Conservation (phyloP, 1,284 basidiomycete genomes). For the Afroboletus lepidellus region DNA sequence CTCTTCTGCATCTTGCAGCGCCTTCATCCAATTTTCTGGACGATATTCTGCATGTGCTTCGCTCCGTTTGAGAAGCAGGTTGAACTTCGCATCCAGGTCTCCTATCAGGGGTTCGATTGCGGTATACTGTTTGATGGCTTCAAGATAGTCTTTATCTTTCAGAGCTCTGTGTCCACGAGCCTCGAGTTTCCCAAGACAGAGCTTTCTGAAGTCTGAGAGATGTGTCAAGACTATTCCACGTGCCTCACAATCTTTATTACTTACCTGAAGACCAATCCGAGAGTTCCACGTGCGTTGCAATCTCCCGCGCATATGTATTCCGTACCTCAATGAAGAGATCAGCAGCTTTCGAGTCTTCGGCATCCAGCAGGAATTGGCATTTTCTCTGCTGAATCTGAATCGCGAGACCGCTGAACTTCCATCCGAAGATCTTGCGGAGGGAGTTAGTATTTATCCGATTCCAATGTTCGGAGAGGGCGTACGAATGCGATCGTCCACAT, state of each 20-base stretch:
- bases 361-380: constrained; percentile 3
- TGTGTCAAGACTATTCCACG: not conserved
- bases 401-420: constrained; percentile 8
- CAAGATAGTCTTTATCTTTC: not conserved
- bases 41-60: not conserved
- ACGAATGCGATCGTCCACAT: constrained; percentile 10
- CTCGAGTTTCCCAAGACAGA: constrained; percentile 2
- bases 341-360: not conserved
- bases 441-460: not conserved
- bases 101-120: constrained; percentile 4
- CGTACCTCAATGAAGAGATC: constrained; percentile 1
- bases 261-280: constrained; percentile 5
- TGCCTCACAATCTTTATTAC: not conserved
- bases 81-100: not conserved
- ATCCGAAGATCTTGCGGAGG: constrained; percentile 3
- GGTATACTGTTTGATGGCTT: constrained; percentile 5
- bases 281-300: constrained; percentile 6
- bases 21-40: not conserved
- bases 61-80: constrained; percentile 5
- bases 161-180: not conserved
- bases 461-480: not conserved
- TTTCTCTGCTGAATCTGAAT: constrained; percentile 10
- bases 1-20: constrained; percentile 4
- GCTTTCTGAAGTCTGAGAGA: constrained; percentile 1
- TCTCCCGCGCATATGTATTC: constrained; percentile 4